Conservation (phyloP, 1,139 yeast species). For the Yamadazyma diddensiae region DNA sequence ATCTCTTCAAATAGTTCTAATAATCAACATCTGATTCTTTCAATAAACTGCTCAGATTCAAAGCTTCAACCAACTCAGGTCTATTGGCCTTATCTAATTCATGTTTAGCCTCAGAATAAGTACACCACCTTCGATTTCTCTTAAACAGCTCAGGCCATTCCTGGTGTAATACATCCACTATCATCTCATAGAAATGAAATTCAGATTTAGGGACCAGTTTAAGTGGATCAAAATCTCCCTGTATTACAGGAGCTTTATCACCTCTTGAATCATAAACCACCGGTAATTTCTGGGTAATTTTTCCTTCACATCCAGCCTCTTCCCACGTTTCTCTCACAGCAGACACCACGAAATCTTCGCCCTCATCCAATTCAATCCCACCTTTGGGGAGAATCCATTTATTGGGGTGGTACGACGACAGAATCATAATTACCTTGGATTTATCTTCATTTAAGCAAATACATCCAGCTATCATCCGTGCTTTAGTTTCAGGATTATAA, state of each 20-base stretch:
- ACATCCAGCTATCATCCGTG: conserved; percentile 90
- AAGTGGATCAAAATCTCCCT: conserved; percentile 40
- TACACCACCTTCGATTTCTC: conserved; percentile 74
- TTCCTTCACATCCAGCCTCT: conserved; percentile 88
- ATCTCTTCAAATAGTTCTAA: conserved; percentile 48
- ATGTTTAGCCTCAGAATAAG: conserved; percentile 66
- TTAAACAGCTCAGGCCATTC: conserved; percentile 71
- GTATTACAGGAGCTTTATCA: conserved; percentile 51
- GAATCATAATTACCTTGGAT: conserved; percentile 69
- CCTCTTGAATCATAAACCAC: conserved; percentile 69
- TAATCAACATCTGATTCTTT: conserved; percentile 25
- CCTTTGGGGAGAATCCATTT: conserved; percentile 95
- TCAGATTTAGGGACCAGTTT: conserved; percentile 63
- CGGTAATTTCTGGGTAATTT: conserved; percentile 53
- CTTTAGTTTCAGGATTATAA: conserved; percentile 56
- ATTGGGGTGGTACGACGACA: conserved; percentile 63
- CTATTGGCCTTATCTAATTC: conserved; percentile 60
- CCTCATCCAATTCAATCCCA: conserved; percentile 87
- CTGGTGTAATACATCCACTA: conserved; percentile 50
- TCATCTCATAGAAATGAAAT: conserved; percentile 81
- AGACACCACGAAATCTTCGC: conserved; percentile 47
- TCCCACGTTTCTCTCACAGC: conserved; percentile 97
- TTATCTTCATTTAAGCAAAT: conserved; percentile 60
- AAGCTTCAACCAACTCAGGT: conserved; percentile 66
- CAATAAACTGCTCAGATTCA: conserved; percentile 49